Percentiles rank a stretch among this genome's conserved stretches.
Conservation (phyloP, 768 basidiomycete species). For the Suillus ampliporus region DNA sequence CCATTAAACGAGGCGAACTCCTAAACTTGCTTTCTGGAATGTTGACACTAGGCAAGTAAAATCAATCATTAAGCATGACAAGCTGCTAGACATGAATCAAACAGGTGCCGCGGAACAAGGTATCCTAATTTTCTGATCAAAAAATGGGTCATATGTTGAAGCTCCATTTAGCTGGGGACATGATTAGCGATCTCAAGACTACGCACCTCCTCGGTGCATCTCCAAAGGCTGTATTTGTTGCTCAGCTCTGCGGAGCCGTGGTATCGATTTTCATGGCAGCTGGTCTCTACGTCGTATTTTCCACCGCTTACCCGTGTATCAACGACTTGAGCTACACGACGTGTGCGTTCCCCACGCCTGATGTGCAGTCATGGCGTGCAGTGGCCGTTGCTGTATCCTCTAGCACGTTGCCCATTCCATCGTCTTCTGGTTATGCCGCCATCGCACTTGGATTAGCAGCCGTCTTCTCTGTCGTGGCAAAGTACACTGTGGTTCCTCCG, state of each 20-base stretch:
- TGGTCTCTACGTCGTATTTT: slow-evolving; percentile 65
- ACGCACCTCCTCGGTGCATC: slow-evolving; percentile 67
- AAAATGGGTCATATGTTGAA: neutral
- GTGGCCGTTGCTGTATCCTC: slow-evolving; percentile 28
- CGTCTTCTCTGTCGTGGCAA: slow-evolving; percentile 50
- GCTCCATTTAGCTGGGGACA: slow-evolving; percentile 48
- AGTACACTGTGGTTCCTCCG: slow-evolving; percentile 32
- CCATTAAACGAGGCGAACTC: slow-evolving; percentile 13
- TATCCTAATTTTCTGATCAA: neutral
- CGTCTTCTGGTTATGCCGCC: slow-evolving; percentile 61
- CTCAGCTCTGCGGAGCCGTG: slow-evolving; percentile 60
- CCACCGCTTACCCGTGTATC: slow-evolving; percentile 64
- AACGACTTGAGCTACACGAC: slow-evolving; percentile 17
- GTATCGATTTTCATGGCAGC: slow-evolving; percentile 61
- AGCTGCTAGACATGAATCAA: slow-evolving; percentile 2
- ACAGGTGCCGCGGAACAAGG: slow-evolving; percentile 16
- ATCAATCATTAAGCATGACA: neutral
- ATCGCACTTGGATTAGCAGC: slow-evolving; percentile 56
- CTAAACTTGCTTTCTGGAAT: slow-evolving; percentile 13
- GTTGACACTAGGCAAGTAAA: slow-evolving; percentile 13
- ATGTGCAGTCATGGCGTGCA: slow-evolving; percentile 15
- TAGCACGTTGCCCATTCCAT: slow-evolving; percentile 45
- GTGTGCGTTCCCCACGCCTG: slow-evolving; percentile 8
- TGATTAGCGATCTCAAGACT: slow-evolving; percentile 69
- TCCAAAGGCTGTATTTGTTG: slow-evolving; percentile 63